Conservation (phyloP, 129 eudicot genomes). For the Flaveria brownii region DNA sequence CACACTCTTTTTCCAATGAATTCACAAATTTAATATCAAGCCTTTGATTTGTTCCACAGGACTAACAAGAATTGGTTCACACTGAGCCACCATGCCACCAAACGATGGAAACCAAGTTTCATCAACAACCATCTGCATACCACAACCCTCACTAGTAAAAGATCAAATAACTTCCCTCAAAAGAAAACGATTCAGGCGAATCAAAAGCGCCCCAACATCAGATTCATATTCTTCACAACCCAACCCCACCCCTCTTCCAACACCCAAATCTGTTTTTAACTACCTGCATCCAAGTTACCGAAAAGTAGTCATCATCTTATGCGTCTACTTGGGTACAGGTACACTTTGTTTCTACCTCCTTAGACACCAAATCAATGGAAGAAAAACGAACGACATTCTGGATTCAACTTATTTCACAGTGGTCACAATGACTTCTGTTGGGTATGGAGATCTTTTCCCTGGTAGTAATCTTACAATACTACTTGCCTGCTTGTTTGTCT, state of each 20-base stretch:
- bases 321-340: constrained; percentile 60
- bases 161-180: constrained; percentile 35
- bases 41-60: constrained; percentile 1
- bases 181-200: constrained; percentile 61
- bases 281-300: constrained; percentile 63
- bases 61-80: background rate
- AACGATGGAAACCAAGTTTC: constrained; percentile 8
- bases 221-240: constrained; percentile 46
- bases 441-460: constrained; percentile 93
- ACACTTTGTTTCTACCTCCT: constrained; percentile 71
- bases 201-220: constrained; percentile 71
- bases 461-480: constrained; percentile 52
- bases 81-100: constrained; percentile 14
- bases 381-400: constrained; percentile 55
- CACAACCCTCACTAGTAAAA: constrained; percentile 24
- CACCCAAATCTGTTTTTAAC: constrained; percentile 38
- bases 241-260: constrained; percentile 23
- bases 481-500: constrained; percentile 79
- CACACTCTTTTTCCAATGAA: no score
- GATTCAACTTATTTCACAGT: constrained; percentile 85
- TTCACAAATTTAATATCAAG: background rate
- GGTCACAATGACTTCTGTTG: constrained; percentile 96
- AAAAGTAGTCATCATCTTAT: constrained; percentile 48
- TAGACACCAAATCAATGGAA: constrained; percentile 59
- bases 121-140: background rate